phyloP scores from a whole-genome alignment of 2,329 filamentous ascomycete genomes.

The Aspergillus vadensis region DNA sequence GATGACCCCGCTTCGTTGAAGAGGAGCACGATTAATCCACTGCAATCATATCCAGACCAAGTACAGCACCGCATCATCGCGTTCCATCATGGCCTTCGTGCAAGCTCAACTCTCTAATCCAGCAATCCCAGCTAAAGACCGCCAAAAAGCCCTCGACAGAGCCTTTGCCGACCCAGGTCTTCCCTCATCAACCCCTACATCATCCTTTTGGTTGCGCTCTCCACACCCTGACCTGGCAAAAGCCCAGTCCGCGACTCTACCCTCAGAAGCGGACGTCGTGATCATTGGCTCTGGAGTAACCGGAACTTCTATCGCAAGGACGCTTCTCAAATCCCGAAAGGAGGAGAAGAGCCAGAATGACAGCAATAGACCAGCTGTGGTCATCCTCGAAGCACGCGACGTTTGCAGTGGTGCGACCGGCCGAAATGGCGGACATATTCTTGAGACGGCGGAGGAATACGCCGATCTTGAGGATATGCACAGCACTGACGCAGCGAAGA shows the following conservation, averaged over 20 bases:
- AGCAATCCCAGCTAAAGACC: slow-evolving; percentile 18
- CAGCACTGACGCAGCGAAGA: slow-evolving; percentile 26
- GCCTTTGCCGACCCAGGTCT: slow-evolving; percentile 30
- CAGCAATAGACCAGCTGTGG: slow-evolving; percentile 14
- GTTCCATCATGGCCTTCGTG: slow-evolving; percentile 26
- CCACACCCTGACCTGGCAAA: slow-evolving; percentile 28
- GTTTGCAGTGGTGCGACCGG: slow-evolving; percentile 38
- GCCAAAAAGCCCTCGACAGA: slow-evolving; percentile 29
- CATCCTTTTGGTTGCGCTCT: slow-evolving; percentile 35
- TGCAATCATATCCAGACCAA: neutral
- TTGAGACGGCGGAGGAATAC: slow-evolving; percentile 31
- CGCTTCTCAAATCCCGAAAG: slow-evolving; percentile 19
- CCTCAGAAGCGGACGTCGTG: slow-evolving; percentile 29
- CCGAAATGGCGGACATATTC: slow-evolving; percentile 38
- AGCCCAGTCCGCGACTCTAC: slow-evolving; percentile 21
- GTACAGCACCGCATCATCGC: neutral
- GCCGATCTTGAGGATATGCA: slow-evolving; percentile 17
- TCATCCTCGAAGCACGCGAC: slow-evolving; percentile 35
- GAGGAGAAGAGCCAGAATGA: neutral
- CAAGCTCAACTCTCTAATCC: slow-evolving; percentile 23
- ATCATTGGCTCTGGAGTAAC: slow-evolving; percentile 38
- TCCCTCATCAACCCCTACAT: slow-evolving; percentile 31
- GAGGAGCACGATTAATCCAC: neutral
- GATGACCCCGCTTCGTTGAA: neutral
- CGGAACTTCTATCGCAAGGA: slow-evolving; percentile 28